Conservation (phyloP, 1,284 basidiomycete species). For the Apiotrichum mycotoxinovorans region DNA sequence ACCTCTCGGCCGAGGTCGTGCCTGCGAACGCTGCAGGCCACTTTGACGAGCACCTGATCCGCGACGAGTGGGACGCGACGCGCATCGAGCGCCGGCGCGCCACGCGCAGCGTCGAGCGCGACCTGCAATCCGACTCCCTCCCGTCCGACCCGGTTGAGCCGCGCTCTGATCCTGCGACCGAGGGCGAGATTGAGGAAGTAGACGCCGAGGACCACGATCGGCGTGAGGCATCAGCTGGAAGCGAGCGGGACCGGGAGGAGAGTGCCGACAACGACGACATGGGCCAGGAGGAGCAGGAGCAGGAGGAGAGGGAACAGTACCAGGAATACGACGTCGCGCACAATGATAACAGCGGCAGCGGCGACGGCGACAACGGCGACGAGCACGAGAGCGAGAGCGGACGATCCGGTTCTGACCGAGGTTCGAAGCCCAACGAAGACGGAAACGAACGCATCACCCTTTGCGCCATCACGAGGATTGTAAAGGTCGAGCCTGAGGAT, state of each 20-base stretch:
- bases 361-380: slow-evolving; percentile 3
- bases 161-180: neutral
- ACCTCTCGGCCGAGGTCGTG: slow-evolving; percentile 12
- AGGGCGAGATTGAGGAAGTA: neutral
- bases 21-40: neutral
- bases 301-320: slow-evolving; percentile 22
- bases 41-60: slow-evolving; percentile 8
- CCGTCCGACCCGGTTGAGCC: neutral
- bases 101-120: neutral
- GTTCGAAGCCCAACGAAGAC: too few species aligned
- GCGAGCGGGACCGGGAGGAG: slow-evolving; percentile 46
- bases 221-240: slow-evolving; percentile 24
- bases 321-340: slow-evolving; percentile 16
- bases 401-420: slow-evolving; percentile 5
- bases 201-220: slow-evolving; percentile 23
- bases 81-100: slow-evolving; percentile 5
- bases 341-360: too few species aligned
- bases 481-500: slow-evolving; percentile 39
- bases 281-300: slow-evolving; percentile 10
- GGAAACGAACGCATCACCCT: slow-evolving; percentile 28
- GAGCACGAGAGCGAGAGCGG: slow-evolving; percentile 18
- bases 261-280: slow-evolving; percentile 18
- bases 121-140: neutral
- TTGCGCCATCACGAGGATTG: slow-evolving; percentile 30
- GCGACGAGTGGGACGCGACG: slow-evolving; percentile 18